Percentiles rank a stretch among this genome's conserved stretches.
Conservation (phyloP, 805 yeast species). For the Lipomyces chichibuensis region DNA sequence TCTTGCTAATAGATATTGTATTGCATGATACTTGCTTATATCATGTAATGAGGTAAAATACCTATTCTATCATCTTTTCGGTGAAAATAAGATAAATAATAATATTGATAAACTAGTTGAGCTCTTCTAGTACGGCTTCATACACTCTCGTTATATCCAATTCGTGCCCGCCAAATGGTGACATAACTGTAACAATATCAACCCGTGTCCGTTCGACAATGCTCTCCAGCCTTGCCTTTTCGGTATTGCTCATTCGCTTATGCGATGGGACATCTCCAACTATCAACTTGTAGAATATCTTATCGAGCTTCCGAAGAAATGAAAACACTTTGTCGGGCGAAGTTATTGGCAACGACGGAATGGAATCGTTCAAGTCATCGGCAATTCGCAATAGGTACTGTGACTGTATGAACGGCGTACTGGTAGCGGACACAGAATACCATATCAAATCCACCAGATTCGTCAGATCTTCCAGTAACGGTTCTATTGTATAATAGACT, state of each 20-base stretch:
- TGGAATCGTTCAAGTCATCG: conserved; percentile 67
- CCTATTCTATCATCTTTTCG: background rate
- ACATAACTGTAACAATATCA: conserved; percentile 47
- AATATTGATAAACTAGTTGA: conserved; percentile 13
- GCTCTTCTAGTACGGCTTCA: conserved; percentile 48
- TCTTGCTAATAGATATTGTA: too few relatives aligned
- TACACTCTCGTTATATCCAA: conserved; percentile 52
- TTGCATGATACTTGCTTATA: too few relatives aligned
- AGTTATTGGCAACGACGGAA: conserved; percentile 37
- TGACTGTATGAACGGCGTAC: conserved; percentile 56
- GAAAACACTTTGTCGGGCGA: conserved; percentile 47
- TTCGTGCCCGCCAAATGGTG: conserved; percentile 50
- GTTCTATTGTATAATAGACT: conserved; percentile 39
- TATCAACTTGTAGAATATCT: conserved; percentile 47
- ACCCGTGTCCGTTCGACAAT: conserved; percentile 58
- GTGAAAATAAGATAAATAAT: background rate
- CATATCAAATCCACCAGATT: conserved; percentile 60
- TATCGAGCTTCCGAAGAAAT: conserved; percentile 49
- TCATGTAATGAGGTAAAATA: too few relatives aligned
- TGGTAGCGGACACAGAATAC: conserved; percentile 54
- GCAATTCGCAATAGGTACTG: conserved; percentile 64
- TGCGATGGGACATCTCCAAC: conserved; percentile 46
- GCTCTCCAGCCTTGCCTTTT: conserved; percentile 55
- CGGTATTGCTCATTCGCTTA: conserved; percentile 51
- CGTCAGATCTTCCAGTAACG: conserved; percentile 53